These are phyloP conservation scores for Suhomyces canberraensis DNA, from an alignment of 805 yeast species.

Conservation along the genomic window DNA sequence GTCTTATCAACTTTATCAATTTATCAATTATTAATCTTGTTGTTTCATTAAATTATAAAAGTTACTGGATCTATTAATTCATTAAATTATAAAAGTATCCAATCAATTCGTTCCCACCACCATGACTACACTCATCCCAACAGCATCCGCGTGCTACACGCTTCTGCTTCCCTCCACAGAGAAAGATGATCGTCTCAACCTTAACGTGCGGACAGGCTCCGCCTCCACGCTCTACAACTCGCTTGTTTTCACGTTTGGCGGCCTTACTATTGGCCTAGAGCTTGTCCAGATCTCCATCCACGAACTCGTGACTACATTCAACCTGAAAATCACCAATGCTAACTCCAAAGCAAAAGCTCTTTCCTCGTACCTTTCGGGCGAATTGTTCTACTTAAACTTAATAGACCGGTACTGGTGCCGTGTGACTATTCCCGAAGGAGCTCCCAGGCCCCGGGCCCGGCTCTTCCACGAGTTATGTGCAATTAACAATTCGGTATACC, in stretches of 20 bases:
- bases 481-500: constrained; percentile 47
- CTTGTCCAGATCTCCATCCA: constrained; percentile 36
- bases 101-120: no score
- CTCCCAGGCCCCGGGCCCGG: constrained; percentile 43
- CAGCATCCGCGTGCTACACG: constrained; percentile 58
- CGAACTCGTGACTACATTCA: constrained; percentile 39
- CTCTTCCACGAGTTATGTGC: constrained; percentile 58
- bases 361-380: constrained; percentile 53
- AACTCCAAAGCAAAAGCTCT: constrained; percentile 24
- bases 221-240: constrained; percentile 58
- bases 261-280: constrained; percentile 57
- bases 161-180: constrained; percentile 53
- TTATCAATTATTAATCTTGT: no score
- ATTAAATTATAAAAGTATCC: no score
- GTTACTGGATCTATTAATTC: no score
- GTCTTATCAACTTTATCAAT: no score
- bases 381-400: constrained; percentile 57
- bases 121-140: constrained; percentile 65
- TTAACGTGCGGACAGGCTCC: constrained; percentile 68
- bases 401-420: constrained; percentile 58
- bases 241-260: constrained; percentile 64
- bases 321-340: constrained; percentile 22
- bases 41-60: no score
- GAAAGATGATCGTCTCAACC: constrained; percentile 50
- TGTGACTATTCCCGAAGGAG: constrained; percentile 17